Conservation (phyloP, 2,329 filamentous ascomycete species). For the Monascus ruber region DNA sequence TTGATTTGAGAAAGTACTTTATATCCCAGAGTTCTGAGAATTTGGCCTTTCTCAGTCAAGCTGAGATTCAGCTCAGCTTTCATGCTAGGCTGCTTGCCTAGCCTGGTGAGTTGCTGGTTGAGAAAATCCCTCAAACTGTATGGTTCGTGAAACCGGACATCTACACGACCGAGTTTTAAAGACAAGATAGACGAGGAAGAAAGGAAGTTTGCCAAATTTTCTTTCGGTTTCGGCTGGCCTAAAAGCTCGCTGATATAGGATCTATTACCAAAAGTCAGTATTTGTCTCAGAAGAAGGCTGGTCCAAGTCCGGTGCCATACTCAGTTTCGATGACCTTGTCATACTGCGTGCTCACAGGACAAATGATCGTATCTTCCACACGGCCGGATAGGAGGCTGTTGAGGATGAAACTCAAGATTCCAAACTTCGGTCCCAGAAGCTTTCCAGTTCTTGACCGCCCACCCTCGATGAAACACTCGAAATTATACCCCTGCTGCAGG, state of each 20-base stretch:
- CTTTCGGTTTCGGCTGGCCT: slow-evolving; percentile 88
- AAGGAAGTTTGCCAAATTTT: slow-evolving; percentile 85
- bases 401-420: slow-evolving; percentile 81
- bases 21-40: slow-evolving; percentile 81
- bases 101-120: slow-evolving; percentile 56
- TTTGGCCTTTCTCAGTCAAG: slow-evolving; percentile 51
- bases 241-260: slow-evolving; percentile 92
- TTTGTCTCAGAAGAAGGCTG: not conserved
- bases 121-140: slow-evolving; percentile 85
- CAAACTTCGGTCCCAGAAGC: slow-evolving; percentile 85
- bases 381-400: slow-evolving; percentile 82
- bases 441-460: slow-evolving; percentile 89
- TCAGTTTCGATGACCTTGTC: slow-evolving; percentile 98
- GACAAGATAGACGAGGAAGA: slow-evolving; percentile 79
- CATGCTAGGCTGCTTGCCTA: slow-evolving; percentile 33
- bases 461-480: slow-evolving; percentile 97
- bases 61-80: slow-evolving; percentile 30
- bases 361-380: slow-evolving; percentile 83
- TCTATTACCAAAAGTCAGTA: slow-evolving; percentile 19
- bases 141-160: slow-evolving; percentile 91
- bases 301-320: slow-evolving; percentile 15
- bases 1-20: slow-evolving; percentile 92
- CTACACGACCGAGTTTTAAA: slow-evolving; percentile 77
- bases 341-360: slow-evolving; percentile 93
- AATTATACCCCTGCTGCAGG: slow-evolving; percentile 80